Evolutionary conservation across 2,329 filamentous ascomycete genomes (phyloP).

Genomic region (Pseudogymnoascus sp.): DNA sequence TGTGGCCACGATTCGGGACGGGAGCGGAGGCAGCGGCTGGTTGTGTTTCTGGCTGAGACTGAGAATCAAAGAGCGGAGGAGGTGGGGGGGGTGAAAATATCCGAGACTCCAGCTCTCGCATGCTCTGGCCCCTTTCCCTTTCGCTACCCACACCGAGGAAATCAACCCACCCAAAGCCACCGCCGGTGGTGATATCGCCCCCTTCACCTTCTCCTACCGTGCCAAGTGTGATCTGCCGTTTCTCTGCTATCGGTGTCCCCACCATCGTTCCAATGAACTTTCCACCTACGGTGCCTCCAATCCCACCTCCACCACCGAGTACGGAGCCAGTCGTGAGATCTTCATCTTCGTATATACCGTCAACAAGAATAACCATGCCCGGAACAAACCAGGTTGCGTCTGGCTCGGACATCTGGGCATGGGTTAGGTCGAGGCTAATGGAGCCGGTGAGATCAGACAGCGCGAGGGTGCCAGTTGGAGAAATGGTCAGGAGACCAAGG

Average conservation of each 20-base stretch:
- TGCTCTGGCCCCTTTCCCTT: conserved; percentile 69
- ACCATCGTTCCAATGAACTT: conserved; percentile 86
- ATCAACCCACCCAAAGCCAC: conserved; percentile 94
- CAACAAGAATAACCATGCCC: conserved; percentile 91
- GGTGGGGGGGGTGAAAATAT: conserved; percentile 26
- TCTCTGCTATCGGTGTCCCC: conserved; percentile 84
- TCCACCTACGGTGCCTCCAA: conserved; percentile 87
- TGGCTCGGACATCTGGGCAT: conserved; percentile 73
- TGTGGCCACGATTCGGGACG: conserved; percentile 35
- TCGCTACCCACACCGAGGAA: conserved; percentile 89
- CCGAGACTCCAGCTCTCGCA: conserved; percentile 45
- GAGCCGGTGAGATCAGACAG: conserved; percentile 83
- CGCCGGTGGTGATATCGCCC: conserved; percentile 54
- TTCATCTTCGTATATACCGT: conserved; percentile 95
- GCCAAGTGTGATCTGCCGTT: conserved; percentile 69
- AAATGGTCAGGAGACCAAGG: conserved; percentile 69
- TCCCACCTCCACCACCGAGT: conserved; percentile 67
- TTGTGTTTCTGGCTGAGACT: neutral
- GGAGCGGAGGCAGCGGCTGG: neutral
- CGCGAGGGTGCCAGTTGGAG: conserved; percentile 73
- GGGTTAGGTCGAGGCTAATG: conserved; percentile 72
- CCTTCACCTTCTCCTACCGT: conserved; percentile 44
- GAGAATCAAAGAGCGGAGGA: conserved; percentile 15
- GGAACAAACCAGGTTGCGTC: conserved; percentile 88
- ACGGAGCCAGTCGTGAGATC: conserved; percentile 61